Conservation (phyloP, 192 early-diverging fungal species). For the Coemansia sp. region DNA sequence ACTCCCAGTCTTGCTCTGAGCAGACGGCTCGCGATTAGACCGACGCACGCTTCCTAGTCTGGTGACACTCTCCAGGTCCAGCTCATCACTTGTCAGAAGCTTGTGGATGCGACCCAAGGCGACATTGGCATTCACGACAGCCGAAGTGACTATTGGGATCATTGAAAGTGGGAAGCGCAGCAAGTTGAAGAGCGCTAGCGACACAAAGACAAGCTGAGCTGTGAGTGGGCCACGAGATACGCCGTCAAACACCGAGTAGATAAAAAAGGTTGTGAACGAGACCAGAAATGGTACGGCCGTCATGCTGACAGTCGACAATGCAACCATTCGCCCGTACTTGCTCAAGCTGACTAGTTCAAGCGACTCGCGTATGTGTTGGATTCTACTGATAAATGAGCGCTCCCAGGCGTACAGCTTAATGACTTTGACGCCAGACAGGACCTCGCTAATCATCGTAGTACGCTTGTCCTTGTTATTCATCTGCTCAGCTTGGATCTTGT, state of each 20-base stretch:
- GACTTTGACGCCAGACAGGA: slow-evolving; percentile 87
- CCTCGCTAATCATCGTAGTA: slow-evolving; percentile 78
- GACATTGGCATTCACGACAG: slow-evolving; percentile 78
- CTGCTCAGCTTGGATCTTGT: slow-evolving; percentile 69
- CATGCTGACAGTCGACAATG: slow-evolving; percentile 76
- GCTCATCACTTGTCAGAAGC: slow-evolving; percentile 78
- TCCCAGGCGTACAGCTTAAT: slow-evolving; percentile 98
- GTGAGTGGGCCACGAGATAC: slow-evolving; percentile 59
- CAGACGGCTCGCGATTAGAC: not conserved
- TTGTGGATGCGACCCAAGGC: slow-evolving; percentile 75
- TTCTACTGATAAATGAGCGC: slow-evolving; percentile 66
- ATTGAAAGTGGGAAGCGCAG: slow-evolving; percentile 86
- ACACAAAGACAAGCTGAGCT: slow-evolving; percentile 76
- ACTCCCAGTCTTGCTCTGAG: not conserved
- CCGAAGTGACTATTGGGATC: slow-evolving; percentile 78
- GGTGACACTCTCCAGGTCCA: slow-evolving; percentile 65
- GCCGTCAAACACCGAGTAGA: slow-evolving; percentile 67
- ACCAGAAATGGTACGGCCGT: slow-evolving; percentile 89
- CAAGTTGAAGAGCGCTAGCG: slow-evolving; percentile 88
- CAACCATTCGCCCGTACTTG: slow-evolving; percentile 68
- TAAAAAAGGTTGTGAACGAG: slow-evolving; percentile 75
- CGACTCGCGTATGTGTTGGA: slow-evolving; percentile 67
- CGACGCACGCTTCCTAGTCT: slow-evolving; percentile 30
- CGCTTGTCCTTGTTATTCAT: slow-evolving; percentile 84
- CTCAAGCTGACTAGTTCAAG: slow-evolving; percentile 76